These are phyloP conservation scores for Protomyces lactucae-debilis DNA, from an alignment of 1,139 yeast species.

Conservation along the genomic window DNA sequence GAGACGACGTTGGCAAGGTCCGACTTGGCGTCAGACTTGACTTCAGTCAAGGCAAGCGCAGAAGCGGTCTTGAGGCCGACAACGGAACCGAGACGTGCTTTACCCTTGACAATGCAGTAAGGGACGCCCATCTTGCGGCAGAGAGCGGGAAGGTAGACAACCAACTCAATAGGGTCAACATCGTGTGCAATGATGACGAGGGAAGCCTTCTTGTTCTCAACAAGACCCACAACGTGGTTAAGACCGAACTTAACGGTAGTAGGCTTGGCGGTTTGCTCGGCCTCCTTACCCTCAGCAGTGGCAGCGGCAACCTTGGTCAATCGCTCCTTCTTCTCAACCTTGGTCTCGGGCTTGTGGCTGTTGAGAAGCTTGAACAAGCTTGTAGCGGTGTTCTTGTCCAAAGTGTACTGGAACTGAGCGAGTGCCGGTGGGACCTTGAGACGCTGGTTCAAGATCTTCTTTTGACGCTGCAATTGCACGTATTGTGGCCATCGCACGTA, in stretches of 20 bases:
- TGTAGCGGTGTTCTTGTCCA: constrained; percentile 97
- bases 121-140: constrained; percentile 99
- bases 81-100: constrained; percentile 96
- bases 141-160: constrained; percentile 91
- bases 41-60: constrained; percentile 95
- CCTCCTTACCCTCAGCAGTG: constrained; percentile 92
- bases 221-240: constrained; percentile 93
- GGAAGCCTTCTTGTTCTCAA: constrained; percentile 98
- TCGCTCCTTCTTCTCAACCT: constrained; percentile 97
- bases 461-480: constrained; percentile 95
- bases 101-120: constrained; percentile 96
- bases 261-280: constrained; percentile 94
- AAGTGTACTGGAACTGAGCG: constrained; percentile 88
- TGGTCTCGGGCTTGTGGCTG: constrained; percentile 98
- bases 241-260: constrained; percentile 81
- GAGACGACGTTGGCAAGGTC: constrained; percentile 88
- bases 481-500: constrained; percentile 98
- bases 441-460: constrained; percentile 89
- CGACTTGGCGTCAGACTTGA: constrained; percentile 86
- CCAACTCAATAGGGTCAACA: constrained; percentile 97
- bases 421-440: constrained; percentile 98
- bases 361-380: constrained; percentile 93
- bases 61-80: constrained; percentile 96
- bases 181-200: constrained; percentile 95
- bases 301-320: constrained; percentile 98